phyloP scores from a whole-genome alignment of 2,329 filamentous ascomycete genomes.

The Trichoderma asperellum region DNA sequence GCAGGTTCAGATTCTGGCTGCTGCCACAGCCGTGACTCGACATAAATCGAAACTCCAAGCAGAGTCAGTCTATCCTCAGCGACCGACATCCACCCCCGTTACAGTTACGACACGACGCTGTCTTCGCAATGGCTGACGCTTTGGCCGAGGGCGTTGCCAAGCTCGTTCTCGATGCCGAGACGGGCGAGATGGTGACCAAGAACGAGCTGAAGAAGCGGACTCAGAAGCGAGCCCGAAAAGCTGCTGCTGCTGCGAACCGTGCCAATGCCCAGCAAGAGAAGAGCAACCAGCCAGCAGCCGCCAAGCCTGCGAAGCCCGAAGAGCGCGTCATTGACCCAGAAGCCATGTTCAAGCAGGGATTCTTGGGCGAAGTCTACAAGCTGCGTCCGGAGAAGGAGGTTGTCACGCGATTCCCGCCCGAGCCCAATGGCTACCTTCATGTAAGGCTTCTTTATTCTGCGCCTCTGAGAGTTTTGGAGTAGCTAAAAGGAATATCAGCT shows the following conservation, averaged over 20 bases:
- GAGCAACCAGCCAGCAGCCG: constrained; percentile 18
- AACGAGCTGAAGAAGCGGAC: constrained; percentile 65
- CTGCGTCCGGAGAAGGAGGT: constrained; percentile 65
- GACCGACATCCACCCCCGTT: background rate
- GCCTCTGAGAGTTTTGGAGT: background rate
- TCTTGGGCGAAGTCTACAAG: constrained; percentile 72
- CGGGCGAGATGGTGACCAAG: constrained; percentile 68
- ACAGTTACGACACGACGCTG: background rate
- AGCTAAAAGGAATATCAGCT: constrained; percentile 49
- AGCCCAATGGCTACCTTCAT: constrained; percentile 92
- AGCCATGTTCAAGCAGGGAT: constrained; percentile 80
- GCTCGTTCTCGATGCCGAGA: constrained; percentile 65
- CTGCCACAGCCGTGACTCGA: background rate
- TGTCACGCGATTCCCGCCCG: constrained; percentile 76
- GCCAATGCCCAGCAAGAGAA: constrained; percentile 47
- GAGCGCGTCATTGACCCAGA: constrained; percentile 57
- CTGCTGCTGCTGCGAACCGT: constrained; percentile 44
- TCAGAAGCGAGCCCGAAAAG: constrained; percentile 62
- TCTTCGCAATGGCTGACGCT: constrained; percentile 22
- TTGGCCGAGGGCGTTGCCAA: constrained; percentile 45
- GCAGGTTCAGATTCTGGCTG: background rate
- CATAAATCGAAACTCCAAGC: background rate
- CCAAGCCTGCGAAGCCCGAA: constrained; percentile 39
- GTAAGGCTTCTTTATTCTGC: background rate
- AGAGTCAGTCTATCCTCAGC: background rate